Evolutionary conservation across 2,329 filamentous ascomycete genomes (phyloP), one percentile per base, ranked within the genome.

Genomic region (Colletotrichum agaves): DNA sequence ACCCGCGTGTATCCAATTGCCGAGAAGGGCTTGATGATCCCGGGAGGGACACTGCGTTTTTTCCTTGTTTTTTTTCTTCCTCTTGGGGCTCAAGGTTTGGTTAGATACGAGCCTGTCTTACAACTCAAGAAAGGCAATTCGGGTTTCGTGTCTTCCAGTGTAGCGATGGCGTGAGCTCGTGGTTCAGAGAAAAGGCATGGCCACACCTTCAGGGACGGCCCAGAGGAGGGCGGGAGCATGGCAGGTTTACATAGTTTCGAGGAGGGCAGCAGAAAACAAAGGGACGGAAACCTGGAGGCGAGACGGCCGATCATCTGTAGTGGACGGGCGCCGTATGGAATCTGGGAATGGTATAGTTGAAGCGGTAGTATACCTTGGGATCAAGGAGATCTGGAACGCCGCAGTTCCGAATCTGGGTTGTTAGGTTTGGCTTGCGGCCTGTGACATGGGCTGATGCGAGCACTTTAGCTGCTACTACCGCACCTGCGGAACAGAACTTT

Each of bases 401-500:
- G 19, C 41, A 35, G 11, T 21, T 59, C 43, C 43, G 56, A 37
- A 59, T 59, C 56, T 59, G 44, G 57, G 23, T 12, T 44, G 12
- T 13, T 19, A n/a, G 27, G 12, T 13, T 19, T n/a, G 27, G 23
- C 27, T 11, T 19, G 33, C n/a, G 39, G 50, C 49, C 39, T 62
- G 17, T 46, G 39, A 43, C 49, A 46, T 19, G 39, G 50, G 6
- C 50, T 53, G 31, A 33, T 8, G 21, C 50, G 33, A 31, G 49
- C 13, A 41, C 37, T 17, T 15, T 43, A 47, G 19, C 35, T 19
- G 21, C 4, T n/a, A 19, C 13, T 27, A 19, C 13, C 8, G 27
- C 27, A 7, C 27, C 27, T 27, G 27, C 27, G 27, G 27, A 7
- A 27, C 27, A 27, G 27, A 27, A 27, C 27, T 27, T 7, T 27